Percentiles rank a stretch among this genome's conserved stretches.
Evolutionary conservation across 306 rosid species (phyloP).

Genomic region (Vigna unguiculata): DNA sequence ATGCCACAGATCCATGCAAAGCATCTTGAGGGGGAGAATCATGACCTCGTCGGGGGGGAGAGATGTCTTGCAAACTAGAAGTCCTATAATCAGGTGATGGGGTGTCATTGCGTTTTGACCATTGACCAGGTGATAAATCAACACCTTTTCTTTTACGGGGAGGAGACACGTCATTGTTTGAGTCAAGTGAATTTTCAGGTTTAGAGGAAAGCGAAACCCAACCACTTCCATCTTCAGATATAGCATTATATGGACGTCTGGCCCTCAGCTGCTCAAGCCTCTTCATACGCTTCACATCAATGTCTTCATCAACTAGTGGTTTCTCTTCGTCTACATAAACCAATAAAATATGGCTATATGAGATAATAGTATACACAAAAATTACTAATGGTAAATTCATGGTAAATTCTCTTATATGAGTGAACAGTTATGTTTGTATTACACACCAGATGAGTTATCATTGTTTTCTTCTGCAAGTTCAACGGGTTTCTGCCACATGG

Average conservation of each 20-base stretch:
- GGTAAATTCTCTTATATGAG: conserved; percentile 13
- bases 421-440: neutral
- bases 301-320: conserved; percentile 78
- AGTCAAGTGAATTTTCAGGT: conserved; percentile 33
- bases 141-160: conserved; percentile 54
- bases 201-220: conserved; percentile 80
- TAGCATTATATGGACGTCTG: conserved; percentile 65
- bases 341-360: conserved; percentile 8
- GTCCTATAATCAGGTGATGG: conserved; percentile 58
- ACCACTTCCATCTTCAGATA: conserved; percentile 96
- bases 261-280: conserved; percentile 82
- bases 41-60: conserved; percentile 58
- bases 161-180: conserved; percentile 67
- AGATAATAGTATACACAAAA: conserved; percentile 4
- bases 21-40: conserved; percentile 50
- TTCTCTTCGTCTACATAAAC: conserved; percentile 65
- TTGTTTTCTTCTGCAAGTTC: conserved; percentile 65
- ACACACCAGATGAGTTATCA: conserved; percentile 59
- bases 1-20: conserved; percentile 41
- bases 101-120: conserved; percentile 48
- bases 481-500: conserved; percentile 87
- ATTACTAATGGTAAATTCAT: neutral
- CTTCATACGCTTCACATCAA: conserved; percentile 89
- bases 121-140: conserved; percentile 60
- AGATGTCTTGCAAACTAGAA: conserved; percentile 54